Evolutionary conservation across 2,329 filamentous ascomycete species (phyloP), one percentile per base, ranked within the genome.

Genomic region (Fusarium domesticum): DNA sequence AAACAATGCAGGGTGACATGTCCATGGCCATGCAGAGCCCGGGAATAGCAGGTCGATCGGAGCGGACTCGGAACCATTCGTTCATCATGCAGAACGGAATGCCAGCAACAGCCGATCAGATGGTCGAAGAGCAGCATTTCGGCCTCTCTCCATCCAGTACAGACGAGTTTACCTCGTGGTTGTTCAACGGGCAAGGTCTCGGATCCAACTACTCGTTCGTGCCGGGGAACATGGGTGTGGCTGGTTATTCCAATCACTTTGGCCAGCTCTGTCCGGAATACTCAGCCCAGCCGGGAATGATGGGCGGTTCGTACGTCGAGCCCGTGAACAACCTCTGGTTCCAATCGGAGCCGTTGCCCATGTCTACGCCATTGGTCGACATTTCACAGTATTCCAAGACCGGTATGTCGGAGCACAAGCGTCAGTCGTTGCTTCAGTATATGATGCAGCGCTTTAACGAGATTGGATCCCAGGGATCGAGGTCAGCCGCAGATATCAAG

Each of bases 361-460:
- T 60, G 47, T 42, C 54, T 5, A 60, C 53, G 5, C 47, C 56
- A 6, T 38, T 59, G 11, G 56, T 49, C 15, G 58, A 60, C 30
- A 20, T 53, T 28, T 52, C 56, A 4, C 54, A 60, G 18, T 34
- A 57, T 33, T 56, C 56, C 12, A 59, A 59, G 40, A 55, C 49
- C 4, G 54, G 56, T 2, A 39, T 60, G 17, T 60, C 58, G 10
- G 58, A 60, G 20, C 56, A 60, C 30, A 60, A 60, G 36, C 54
- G 58, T 14, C 57, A 60, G 28, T 58, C 58, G 3, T 25, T 60
- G 5, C 50, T 60, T 6, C 58, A 60, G 16, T 60, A 60, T 14
- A 59, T 60, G 58, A 53, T 59, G 45, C 58, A 60, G 18, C 45
- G 58, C 10, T 60, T 60, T 28, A 60, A 60, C 39, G 58, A 60